Evolutionary conservation across 148 eudicot genomes (phyloP).

Genomic region (Beta vulgaris): DNA sequence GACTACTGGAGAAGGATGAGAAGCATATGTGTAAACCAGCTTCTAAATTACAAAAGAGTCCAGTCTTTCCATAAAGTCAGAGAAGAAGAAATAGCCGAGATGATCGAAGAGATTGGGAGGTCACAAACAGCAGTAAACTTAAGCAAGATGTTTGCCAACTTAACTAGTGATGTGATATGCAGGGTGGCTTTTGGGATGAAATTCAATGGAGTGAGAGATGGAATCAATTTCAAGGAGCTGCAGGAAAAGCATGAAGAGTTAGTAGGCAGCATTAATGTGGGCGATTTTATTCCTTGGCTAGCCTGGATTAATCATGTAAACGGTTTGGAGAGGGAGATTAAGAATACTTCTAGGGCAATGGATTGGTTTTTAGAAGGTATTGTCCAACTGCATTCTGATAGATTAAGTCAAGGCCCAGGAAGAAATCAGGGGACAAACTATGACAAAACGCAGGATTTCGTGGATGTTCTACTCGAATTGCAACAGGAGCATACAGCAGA

Average conservation of each 20-base stretch:
- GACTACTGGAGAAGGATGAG: slow-evolving; percentile 33
- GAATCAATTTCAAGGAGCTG: slow-evolving; percentile 28
- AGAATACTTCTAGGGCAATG: slow-evolving; percentile 26
- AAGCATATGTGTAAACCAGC: slow-evolving; percentile 31
- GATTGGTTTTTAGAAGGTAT: slow-evolving; percentile 28
- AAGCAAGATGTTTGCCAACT: slow-evolving; percentile 22
- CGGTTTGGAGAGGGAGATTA: slow-evolving; percentile 24
- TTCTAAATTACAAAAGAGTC: slow-evolving; percentile 26
- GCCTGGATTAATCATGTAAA: slow-evolving; percentile 29
- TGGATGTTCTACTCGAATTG: slow-evolving; percentile 34
- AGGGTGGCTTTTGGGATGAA: slow-evolving; percentile 39
- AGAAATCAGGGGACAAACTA: background rate
- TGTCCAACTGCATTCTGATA: slow-evolving; percentile 17
- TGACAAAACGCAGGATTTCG: slow-evolving; percentile 25
- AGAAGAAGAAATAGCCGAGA: slow-evolving; percentile 25
- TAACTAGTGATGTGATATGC: slow-evolving; percentile 28
- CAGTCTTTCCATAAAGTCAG: slow-evolving; percentile 26
- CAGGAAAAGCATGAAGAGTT: slow-evolving; percentile 26
- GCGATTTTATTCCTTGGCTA: slow-evolving; percentile 39
- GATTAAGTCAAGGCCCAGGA: background rate
- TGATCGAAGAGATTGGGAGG: slow-evolving; percentile 17
- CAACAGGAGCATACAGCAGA: slow-evolving; percentile 6
- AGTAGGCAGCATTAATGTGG: slow-evolving; percentile 25
- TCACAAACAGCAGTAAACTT: slow-evolving; percentile 14
- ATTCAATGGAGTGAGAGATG: slow-evolving; percentile 22